These are phyloP conservation scores for Canariomyces notabilis DNA, from an alignment of 2,329 filamentous ascomycete genomes.

Conservation along the genomic window DNA sequence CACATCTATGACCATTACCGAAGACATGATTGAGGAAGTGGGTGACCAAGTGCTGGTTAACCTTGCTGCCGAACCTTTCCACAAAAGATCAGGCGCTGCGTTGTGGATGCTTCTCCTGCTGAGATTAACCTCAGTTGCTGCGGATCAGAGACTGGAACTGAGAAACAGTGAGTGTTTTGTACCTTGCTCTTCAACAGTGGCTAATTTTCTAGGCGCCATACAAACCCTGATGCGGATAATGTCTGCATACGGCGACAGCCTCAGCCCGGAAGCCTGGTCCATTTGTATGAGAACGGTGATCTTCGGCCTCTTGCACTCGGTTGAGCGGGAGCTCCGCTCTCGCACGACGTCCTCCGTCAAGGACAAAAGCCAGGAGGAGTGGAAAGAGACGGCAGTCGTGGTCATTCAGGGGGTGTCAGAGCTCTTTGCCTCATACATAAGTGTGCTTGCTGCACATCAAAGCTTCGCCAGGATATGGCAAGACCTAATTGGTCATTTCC, in stretches of 20 bases:
- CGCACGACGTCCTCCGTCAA: slow-evolving; percentile 35
- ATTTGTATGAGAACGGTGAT: slow-evolving; percentile 76
- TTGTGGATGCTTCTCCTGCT: slow-evolving; percentile 75
- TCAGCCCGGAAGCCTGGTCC: slow-evolving; percentile 75
- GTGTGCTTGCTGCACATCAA: slow-evolving; percentile 60
- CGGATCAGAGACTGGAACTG: slow-evolving; percentile 67
- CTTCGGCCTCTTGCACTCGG: slow-evolving; percentile 68
- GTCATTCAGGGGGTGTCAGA: slow-evolving; percentile 68
- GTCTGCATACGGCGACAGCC: slow-evolving; percentile 79
- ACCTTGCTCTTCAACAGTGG: slow-evolving; percentile 9
- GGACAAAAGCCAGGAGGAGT: slow-evolving; percentile 48
- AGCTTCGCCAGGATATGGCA: slow-evolving; percentile 72
- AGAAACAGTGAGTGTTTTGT: slow-evolving; percentile 57
- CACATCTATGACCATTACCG: slow-evolving; percentile 52
- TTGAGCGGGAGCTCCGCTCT: slow-evolving; percentile 52
- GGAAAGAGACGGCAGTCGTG: slow-evolving; percentile 70
- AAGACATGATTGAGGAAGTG: slow-evolving; percentile 48
- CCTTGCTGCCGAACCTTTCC: slow-evolving; percentile 54
- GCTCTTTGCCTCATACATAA: slow-evolving; percentile 71
- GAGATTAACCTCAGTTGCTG: slow-evolving; percentile 65
- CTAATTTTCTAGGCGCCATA: slow-evolving; percentile 58
- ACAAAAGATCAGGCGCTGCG: slow-evolving; percentile 61
- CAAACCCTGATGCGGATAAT: slow-evolving; percentile 90
- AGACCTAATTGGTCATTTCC: slow-evolving; percentile 65
- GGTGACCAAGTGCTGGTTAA: slow-evolving; percentile 53